Conservation (phyloP, 192 early-diverging fungal species). For the Borealophlyctis nickersoniae region DNA sequence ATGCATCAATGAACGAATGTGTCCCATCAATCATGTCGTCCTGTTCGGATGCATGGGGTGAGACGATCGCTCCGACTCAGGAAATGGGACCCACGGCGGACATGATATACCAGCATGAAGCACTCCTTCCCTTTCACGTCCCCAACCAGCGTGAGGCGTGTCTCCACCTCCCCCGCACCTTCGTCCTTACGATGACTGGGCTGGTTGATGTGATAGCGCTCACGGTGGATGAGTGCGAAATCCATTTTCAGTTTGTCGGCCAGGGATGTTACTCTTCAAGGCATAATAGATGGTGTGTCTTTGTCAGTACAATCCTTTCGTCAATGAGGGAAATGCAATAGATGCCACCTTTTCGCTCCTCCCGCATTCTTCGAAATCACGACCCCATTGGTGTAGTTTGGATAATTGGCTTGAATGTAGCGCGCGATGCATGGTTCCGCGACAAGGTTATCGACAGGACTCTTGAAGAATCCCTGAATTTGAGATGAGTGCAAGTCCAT, state of each 20-base stretch:
- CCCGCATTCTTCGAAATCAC: slow-evolving; percentile 95
- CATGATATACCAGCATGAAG: slow-evolving; percentile 40
- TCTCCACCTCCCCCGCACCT: slow-evolving; percentile 27
- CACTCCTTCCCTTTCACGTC: slow-evolving; percentile 49
- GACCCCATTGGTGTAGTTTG: slow-evolving; percentile 67
- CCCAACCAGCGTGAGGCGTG: slow-evolving; percentile 55
- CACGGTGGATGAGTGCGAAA: slow-evolving; percentile 95
- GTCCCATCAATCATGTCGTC: slow-evolving; percentile 95
- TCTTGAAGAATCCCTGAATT: slow-evolving; percentile 95
- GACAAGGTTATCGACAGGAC: slow-evolving; percentile 91
- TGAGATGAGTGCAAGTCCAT: slow-evolving; percentile 95
- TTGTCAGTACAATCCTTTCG: neutral
- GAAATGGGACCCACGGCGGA: neutral
- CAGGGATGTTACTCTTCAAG: slow-evolving; percentile 80
- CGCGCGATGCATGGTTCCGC: slow-evolving; percentile 86
- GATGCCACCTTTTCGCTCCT: slow-evolving; percentile 78
- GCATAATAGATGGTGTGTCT: no score
- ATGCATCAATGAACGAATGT: slow-evolving; percentile 87
- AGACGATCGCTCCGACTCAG: slow-evolving; percentile 18
- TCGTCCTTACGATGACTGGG: slow-evolving; percentile 7
- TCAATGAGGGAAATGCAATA: neutral
- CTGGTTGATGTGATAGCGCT: slow-evolving; percentile 54
- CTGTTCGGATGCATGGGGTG: slow-evolving; percentile 23
- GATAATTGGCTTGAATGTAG: slow-evolving; percentile 78
- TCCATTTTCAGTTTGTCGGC: slow-evolving; percentile 90